Evolutionary conservation across 768 basidiomycete genomes (phyloP).

Genomic region (Paxillus involutus): DNA sequence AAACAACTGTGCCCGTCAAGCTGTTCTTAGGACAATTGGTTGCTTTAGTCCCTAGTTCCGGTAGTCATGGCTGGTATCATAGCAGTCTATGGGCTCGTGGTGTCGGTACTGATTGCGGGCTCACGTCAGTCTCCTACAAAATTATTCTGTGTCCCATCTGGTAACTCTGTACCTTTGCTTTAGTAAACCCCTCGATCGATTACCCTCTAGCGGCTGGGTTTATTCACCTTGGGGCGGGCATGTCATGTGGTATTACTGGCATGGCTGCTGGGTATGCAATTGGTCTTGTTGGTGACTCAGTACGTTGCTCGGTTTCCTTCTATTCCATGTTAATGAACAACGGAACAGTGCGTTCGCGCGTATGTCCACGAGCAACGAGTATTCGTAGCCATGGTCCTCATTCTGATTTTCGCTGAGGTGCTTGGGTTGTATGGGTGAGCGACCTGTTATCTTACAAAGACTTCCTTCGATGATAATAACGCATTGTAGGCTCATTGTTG

Average conservation of each 20-base stretch:
- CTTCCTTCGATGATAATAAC: not conserved
- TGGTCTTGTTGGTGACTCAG: constrained; percentile 90
- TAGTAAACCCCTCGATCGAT: constrained; percentile 61
- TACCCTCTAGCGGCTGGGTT: constrained; percentile 89
- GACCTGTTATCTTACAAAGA: not conserved
- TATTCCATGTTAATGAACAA: constrained; percentile 6
- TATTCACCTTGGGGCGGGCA: constrained; percentile 88
- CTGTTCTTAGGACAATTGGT: not conserved
- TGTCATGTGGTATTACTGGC: constrained; percentile 90
- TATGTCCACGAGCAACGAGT: constrained; percentile 89
- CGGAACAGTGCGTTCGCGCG: constrained; percentile 77
- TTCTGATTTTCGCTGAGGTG: constrained; percentile 91
- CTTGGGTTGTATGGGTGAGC: constrained; percentile 83
- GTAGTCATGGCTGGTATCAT: constrained; percentile 99
- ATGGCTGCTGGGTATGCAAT: constrained; percentile 94
- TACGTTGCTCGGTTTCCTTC: constrained; percentile 39
- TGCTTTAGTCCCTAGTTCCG: constrained; percentile 80
- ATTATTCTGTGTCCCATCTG: constrained; percentile 4
- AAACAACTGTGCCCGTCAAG: not conserved
- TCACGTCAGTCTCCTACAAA: constrained; percentile 39
- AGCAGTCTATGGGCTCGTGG: constrained; percentile 95
- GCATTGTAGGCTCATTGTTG: constrained; percentile 69
- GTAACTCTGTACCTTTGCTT: constrained; percentile 12
- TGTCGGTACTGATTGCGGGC: constrained; percentile 89
- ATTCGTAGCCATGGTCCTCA: constrained; percentile 95